These are phyloP conservation scores for Coemansia sp. DNA, from an alignment of 192 early-diverging fungal genomes.

Conservation along the genomic window DNA sequence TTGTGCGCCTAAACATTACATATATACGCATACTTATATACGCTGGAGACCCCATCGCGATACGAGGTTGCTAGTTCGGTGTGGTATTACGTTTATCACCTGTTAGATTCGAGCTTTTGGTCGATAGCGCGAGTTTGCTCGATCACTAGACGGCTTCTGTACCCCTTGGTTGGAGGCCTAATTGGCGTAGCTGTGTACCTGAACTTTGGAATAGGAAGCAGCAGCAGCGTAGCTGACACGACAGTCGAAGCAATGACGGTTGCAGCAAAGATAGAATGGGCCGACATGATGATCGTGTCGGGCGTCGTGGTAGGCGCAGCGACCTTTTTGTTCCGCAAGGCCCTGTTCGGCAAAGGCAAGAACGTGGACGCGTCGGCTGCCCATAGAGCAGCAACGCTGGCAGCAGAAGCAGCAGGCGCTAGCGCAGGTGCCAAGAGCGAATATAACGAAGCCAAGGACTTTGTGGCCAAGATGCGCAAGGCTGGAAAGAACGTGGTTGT, in stretches of 20 bases:
- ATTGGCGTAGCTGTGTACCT: slow-evolving; percentile 7
- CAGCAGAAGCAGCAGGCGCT: slow-evolving; percentile 13
- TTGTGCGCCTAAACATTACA: no score
- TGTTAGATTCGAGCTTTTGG: slow-evolving; percentile 43
- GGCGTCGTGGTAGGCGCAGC: slow-evolving; percentile 48
- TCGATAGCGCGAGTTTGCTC: slow-evolving; percentile 27
- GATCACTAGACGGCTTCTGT: slow-evolving; percentile 19
- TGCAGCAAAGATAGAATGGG: slow-evolving; percentile 42
- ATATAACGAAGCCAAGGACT: slow-evolving; percentile 41
- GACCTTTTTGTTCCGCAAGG: slow-evolving; percentile 52
- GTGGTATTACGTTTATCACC: slow-evolving; percentile 53
- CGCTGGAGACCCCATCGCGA: slow-evolving; percentile 35
- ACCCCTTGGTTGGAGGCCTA: slow-evolving; percentile 25
- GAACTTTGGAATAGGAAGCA: slow-evolving; percentile 8
- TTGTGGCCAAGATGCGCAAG: slow-evolving; percentile 56
- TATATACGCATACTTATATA: slow-evolving; percentile 1
- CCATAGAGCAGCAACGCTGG: slow-evolving; percentile 15
- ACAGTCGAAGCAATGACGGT: slow-evolving; percentile 9
- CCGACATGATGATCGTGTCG: slow-evolving; percentile 53
- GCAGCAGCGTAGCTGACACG: slow-evolving; percentile 2
- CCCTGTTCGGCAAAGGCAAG: slow-evolving; percentile 37
- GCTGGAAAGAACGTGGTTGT: slow-evolving; percentile 73
- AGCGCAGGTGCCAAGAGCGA: slow-evolving; percentile 8
- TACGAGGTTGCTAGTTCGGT: slow-evolving; percentile 45
- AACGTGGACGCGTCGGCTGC: slow-evolving; percentile 14